phyloP scores from a whole-genome alignment of 345 rosid genomes.

The Psidium guajava region DNA sequence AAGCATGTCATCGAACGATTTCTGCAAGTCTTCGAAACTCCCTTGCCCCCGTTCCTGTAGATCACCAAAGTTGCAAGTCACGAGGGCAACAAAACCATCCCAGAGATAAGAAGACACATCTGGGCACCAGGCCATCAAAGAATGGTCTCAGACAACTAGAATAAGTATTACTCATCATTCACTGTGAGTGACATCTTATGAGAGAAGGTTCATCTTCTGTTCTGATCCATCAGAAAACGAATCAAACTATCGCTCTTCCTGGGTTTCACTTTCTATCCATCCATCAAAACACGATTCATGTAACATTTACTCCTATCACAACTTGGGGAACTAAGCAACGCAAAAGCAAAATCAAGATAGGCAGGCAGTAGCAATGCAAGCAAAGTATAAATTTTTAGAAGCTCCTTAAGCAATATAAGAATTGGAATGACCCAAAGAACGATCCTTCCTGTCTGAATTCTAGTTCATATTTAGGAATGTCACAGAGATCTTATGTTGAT shows the following conservation, averaged over 20 bases:
- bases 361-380: neutral
- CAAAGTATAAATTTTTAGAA: neutral
- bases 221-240: neutral
- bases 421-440: neutral
- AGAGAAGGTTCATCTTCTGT: neutral
- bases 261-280: neutral
- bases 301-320: neutral
- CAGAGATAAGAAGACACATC: neutral
- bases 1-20: slow-evolving; percentile 67
- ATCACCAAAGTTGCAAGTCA: neutral
- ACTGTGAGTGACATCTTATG: too few relatives aligned
- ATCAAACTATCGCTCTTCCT: neutral
- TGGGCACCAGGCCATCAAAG: neutral
- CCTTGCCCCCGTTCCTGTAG: slow-evolving; percentile 46
- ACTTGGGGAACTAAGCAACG: neutral
- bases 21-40: slow-evolving; percentile 64
- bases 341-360: neutral
- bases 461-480: neutral
- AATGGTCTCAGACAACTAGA: neutral
- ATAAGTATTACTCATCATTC: neutral
- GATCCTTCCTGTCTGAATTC: neutral
- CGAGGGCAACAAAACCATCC: neutral
- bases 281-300: neutral
- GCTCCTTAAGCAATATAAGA: neutral
- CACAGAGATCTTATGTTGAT: neutral